Conservation (phyloP, 2,329 filamentous ascomycete species). For the Exserohilum turcica region DNA sequence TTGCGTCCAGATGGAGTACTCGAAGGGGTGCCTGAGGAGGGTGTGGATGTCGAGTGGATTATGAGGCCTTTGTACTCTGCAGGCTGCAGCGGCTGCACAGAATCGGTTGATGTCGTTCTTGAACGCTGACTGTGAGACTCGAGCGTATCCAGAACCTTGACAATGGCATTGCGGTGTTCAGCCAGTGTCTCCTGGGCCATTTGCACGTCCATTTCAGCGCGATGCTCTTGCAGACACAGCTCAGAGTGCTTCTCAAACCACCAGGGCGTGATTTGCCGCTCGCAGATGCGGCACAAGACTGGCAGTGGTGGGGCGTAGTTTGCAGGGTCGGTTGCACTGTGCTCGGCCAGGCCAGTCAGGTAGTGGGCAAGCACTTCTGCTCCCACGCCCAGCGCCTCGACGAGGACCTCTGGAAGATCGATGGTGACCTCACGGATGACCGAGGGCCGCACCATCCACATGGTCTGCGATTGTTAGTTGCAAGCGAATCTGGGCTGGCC, state of each 20-base stretch:
- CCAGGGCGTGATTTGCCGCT: constrained; percentile 96
- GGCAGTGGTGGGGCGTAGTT: constrained; percentile 80
- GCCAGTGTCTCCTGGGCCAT: constrained; percentile 89
- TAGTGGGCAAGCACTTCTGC: constrained; percentile 95
- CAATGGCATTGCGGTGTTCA: constrained; percentile 92
- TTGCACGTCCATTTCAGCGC: constrained; percentile 96
- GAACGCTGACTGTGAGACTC: constrained; percentile 75
- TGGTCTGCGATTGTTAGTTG: constrained; percentile 67
- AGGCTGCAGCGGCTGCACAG: constrained; percentile 54
- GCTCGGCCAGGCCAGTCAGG: constrained; percentile 85
- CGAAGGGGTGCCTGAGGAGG: constrained; percentile 70
- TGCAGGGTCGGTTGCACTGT: constrained; percentile 73
- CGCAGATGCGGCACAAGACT: constrained; percentile 94
- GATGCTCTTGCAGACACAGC: constrained; percentile 91
- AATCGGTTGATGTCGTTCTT: constrained; percentile 58
- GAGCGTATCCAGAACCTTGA: constrained; percentile 90
- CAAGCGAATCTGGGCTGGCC: background rate
- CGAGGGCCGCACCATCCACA: constrained; percentile 99
- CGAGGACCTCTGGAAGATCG: constrained; percentile 84
- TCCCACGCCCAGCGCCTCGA: constrained; percentile 91
- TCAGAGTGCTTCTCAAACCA: constrained; percentile 99
- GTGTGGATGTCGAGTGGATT: constrained; percentile 74
- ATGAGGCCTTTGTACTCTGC: constrained; percentile 87
- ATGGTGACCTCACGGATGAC: constrained; percentile 92
- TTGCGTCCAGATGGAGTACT: constrained; percentile 72